These are phyloP conservation scores for Geum urbanum DNA, from an alignment of 306 rosid genomes.

Conservation along the genomic window DNA sequence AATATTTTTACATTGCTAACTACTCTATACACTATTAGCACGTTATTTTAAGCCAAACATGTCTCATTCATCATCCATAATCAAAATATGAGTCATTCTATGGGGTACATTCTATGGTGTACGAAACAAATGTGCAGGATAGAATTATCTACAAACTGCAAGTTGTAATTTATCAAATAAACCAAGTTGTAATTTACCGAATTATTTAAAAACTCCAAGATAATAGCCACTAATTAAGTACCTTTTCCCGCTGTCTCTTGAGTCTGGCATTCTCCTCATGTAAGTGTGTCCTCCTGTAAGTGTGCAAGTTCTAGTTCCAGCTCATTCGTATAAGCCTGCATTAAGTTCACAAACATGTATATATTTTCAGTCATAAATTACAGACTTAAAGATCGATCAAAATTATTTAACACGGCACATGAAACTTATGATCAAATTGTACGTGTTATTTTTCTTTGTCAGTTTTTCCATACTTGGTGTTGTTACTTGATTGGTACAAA, in stretches of 20 bases:
- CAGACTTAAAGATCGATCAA: not conserved
- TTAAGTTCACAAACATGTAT: not conserved
- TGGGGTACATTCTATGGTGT: too few species aligned
- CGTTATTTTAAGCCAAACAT: not conserved
- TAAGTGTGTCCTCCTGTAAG: not conserved
- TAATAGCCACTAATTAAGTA: not conserved
- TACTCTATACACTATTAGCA: too few species aligned
- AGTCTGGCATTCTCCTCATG: conserved; percentile 36
- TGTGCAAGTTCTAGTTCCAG: conserved; percentile 30
- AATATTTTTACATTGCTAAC: too few species aligned
- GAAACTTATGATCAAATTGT: too few species aligned
- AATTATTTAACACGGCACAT: not conserved
- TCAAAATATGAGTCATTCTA: too few species aligned
- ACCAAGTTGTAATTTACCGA: not conserved
- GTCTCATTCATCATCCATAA: not conserved
- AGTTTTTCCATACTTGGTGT: too few species aligned
- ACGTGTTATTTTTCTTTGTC: too few species aligned
- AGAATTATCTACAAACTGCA: too few species aligned
- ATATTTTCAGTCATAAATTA: not conserved
- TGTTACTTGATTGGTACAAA: too few species aligned
- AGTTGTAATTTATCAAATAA: too few species aligned
- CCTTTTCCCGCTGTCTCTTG: conserved; percentile 23
- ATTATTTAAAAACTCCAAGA: not conserved
- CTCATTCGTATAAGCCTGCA: conserved; percentile 38
- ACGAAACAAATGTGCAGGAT: too few species aligned